phyloP scores from a whole-genome alignment of 768 basidiomycete species.

The Albatrellus ellisii region DNA sequence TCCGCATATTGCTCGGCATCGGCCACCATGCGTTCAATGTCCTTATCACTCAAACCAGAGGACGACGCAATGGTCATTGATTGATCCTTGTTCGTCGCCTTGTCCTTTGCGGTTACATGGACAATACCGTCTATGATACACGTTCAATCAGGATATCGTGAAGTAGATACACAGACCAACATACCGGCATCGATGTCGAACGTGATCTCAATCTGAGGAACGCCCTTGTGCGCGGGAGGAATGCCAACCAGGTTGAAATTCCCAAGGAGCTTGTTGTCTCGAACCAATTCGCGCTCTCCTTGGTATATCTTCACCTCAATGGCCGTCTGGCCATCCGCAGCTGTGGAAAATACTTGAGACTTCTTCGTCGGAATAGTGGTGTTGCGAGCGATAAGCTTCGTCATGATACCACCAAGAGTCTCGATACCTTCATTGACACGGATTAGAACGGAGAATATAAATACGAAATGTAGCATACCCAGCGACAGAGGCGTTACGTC shows the following conservation, averaged over 20 bases:
- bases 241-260: conserved; percentile 99
- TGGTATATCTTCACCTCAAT: conserved; percentile 99
- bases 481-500: conserved; percentile 97
- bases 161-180: conserved; percentile 13
- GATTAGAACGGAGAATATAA: neutral
- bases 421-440: conserved; percentile 46
- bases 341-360: conserved; percentile 97
- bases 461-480: conserved; percentile 46
- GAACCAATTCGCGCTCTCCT: conserved; percentile 96
- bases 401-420: conserved; percentile 99
- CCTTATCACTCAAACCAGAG: conserved; percentile 90
- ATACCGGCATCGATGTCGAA: conserved; percentile 94
- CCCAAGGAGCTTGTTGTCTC: conserved; percentile 97
- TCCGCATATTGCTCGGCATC: conserved; percentile 94
- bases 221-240: conserved; percentile 67
- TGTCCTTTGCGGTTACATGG: conserved; percentile 92
- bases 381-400: conserved; percentile 95
- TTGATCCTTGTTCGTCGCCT: conserved; percentile 82
- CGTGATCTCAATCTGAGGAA: conserved; percentile 74
- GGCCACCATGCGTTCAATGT: conserved; percentile 93
- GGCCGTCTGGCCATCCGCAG: conserved; percentile 97
- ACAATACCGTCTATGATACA: conserved; percentile 71
- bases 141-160: conserved; percentile 3
- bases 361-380: conserved; percentile 99
- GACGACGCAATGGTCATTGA: conserved; percentile 97